These are phyloP conservation scores for Theileria luwenshuni DNA, from an alignment of 169 alveolate genomes.

Conservation along the genomic window DNA sequence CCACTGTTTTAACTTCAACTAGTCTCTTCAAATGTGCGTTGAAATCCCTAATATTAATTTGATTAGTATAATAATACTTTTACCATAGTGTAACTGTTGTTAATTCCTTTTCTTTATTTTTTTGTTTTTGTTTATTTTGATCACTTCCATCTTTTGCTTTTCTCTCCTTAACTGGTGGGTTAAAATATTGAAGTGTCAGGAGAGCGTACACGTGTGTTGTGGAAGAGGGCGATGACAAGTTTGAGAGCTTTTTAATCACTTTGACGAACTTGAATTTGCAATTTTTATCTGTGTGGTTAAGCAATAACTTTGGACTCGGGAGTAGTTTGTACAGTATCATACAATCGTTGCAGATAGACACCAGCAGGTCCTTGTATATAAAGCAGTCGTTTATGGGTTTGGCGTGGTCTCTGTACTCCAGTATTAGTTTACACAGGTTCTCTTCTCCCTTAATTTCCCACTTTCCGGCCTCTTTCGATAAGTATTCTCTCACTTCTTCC, in stretches of 20 bases:
- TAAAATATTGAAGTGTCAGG: neutral
- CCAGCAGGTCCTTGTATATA: conserved; percentile 38
- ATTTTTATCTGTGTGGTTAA: neutral
- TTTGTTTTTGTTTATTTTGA: neutral
- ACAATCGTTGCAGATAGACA: conserved; percentile 39
- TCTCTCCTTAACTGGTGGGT: neutral
- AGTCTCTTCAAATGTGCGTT: neutral
- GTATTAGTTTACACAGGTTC: conserved; percentile 19
- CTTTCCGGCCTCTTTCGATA: neutral
- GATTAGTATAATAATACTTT: neutral
- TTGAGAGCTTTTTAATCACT: neutral
- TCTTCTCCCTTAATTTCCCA: neutral
- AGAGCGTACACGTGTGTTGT: neutral
- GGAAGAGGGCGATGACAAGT: neutral
- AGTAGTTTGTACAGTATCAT: conserved; percentile 17
- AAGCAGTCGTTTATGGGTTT: conserved; percentile 49
- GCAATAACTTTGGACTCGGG: conserved; percentile 3
- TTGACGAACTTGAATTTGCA: conserved; percentile 4
- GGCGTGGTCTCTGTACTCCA: conserved; percentile 39
- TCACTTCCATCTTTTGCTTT: too few relatives aligned
- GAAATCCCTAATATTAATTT: neutral
- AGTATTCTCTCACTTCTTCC: conserved; percentile 6
- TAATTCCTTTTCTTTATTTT: neutral
- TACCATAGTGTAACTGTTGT: neutral
- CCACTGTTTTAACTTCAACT: neutral